These are phyloP conservation scores for Podochytrium sp. DNA, from an alignment of 192 early-diverging fungal genomes.

Conservation along the genomic window DNA sequence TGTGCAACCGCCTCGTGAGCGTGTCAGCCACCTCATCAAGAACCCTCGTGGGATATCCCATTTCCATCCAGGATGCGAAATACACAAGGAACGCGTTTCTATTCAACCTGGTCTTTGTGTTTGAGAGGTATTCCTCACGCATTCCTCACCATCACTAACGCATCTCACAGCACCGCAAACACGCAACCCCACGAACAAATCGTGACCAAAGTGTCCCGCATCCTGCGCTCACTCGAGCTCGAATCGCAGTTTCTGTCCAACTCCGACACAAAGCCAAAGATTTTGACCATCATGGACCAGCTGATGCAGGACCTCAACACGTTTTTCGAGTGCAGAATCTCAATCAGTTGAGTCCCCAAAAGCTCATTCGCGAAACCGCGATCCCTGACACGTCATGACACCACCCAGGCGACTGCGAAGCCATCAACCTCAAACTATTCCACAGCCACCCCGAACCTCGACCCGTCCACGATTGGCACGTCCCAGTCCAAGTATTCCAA, in stretches of 20 bases:
- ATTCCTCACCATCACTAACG: background rate
- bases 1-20: constrained; percentile 77
- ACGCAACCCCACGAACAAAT: constrained; percentile 85
- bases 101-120: constrained; percentile 95
- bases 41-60: constrained; percentile 74
- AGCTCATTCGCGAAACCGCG: too few relatives aligned
- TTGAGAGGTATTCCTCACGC: constrained; percentile 62
- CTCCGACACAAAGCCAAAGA: constrained; percentile 41
- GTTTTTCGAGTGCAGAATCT: constrained; percentile 85
- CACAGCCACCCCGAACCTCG: constrained; percentile 76
- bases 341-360: constrained; percentile 65
- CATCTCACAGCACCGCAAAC: constrained; percentile 56
- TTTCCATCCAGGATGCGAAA: constrained; percentile 68
- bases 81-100: constrained; percentile 83
- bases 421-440: constrained; percentile 86
- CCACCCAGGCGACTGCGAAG: constrained; percentile 69
- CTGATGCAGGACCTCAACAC: constrained; percentile 83
- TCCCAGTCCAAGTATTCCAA: constrained; percentile 62
- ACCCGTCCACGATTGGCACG: constrained; percentile 78
- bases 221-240: constrained; percentile 81
- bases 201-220: constrained; percentile 82
- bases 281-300: constrained; percentile 84
- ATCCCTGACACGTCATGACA: too few relatives aligned
- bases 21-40: constrained; percentile 65
- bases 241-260: constrained; percentile 66